Conservation (phyloP, 202 grass and related monocot species). For the Saccharum hybrid region DNA sequence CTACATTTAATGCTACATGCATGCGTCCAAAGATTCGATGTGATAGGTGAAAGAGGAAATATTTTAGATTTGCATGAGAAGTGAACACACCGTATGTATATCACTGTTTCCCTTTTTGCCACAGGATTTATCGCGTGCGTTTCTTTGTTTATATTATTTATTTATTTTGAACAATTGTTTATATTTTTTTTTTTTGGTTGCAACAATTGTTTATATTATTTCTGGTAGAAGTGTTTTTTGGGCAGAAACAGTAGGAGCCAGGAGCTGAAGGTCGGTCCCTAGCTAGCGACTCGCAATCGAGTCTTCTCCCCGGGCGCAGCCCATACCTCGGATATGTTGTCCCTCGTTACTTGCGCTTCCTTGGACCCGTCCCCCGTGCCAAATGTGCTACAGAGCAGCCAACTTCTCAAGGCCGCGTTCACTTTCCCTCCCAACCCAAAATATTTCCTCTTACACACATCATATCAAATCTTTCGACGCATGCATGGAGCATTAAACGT, state of each 20-base stretch:
- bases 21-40: too few relatives aligned
- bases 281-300: not conserved
- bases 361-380: not conserved
- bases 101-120: not conserved
- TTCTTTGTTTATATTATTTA: not conserved
- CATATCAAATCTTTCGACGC: too few relatives aligned
- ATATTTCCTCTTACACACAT: too few relatives aligned
- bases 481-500: too few relatives aligned
- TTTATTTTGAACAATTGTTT: too few relatives aligned
- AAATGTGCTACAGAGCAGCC: not conserved
- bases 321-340: not conserved
- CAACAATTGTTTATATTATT: not conserved
- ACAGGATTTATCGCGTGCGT: not conserved
- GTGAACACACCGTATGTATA: too few relatives aligned
- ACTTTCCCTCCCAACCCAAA: too few relatives aligned
- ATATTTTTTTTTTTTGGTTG: too few relatives aligned
- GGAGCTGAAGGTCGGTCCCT: not conserved
- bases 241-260: not conserved
- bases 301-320: not conserved
- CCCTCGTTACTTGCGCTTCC: slow-evolving; percentile 15
- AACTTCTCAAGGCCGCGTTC: too few relatives aligned
- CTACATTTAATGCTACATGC: too few relatives aligned
- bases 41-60: too few relatives aligned
- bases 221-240: not conserved
- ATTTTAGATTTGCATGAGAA: too few relatives aligned